Base-by-base conservation (phyloP, 1,284 basidiomycete species). In the Heterobasidion occidentale region DNA sequence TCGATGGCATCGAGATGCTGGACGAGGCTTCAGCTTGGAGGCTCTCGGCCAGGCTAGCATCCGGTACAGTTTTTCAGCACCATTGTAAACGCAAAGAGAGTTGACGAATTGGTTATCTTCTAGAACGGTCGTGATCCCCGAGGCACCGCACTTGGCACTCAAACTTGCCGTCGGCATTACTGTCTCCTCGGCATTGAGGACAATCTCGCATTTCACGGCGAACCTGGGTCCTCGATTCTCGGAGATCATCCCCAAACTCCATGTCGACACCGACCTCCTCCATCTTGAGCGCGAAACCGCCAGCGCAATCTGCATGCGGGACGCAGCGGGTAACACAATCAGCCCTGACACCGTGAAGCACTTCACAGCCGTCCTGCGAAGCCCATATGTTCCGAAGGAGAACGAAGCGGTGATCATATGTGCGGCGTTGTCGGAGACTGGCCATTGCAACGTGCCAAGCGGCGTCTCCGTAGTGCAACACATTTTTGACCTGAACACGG, bases 151-250 rank as follows among this genome's bases (percentile, higher is more conserved):
- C 19, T 65, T 74, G 51, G 71, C 77, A 7, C 62, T 80, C 14
- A 81, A 80, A 58, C 61, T 80, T 19, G 69, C 78, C 7, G 70
- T 81, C 54, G 76, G 75, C 8, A 77, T 80, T 55, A 78, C 75
- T 58, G 77, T 81, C 54, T 79, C 79, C 17, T 80, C 78, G 19
- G 70, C 77, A 2, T 66, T 80, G 44, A 69, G 79, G 52, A 81
- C 79, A 2, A 78, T 80, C 53, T 79, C 79, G 38, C 79, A 80
- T 59, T 79, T 74, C 58, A 79, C 78, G 4, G 76, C 78, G n/a
- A 68, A 78, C 59, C 75, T 79, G 59, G 77, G 77, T 5, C 78
- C 78, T 34, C 76, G 77, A 7, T 80, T 81, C 59, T 79, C 77
- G 38, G 71, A 77, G 1, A 64, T 80, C 34, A 66, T 80, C 20